A percentile compares a stretch with the other conserved stretches of the same genome.
phyloP scores from a whole-genome alignment of 345 rosid species.

The Eutrema heterophyllum region DNA sequence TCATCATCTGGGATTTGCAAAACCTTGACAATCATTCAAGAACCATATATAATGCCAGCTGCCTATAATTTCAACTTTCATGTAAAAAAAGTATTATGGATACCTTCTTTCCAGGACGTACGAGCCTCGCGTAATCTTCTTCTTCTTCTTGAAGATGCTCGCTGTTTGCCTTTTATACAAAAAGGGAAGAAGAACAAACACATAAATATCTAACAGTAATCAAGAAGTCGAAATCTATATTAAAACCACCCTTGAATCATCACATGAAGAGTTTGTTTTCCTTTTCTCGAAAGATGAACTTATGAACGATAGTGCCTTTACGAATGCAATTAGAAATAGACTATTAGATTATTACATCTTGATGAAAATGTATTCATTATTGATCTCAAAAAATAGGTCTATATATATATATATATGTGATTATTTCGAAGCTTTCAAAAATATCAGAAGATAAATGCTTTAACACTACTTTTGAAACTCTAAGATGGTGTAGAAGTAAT shows the following conservation, averaged over 20 bases:
- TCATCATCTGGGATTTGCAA: slow-evolving; percentile 56
- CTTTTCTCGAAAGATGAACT: background rate
- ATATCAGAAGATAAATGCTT: background rate
- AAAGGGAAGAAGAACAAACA: background rate
- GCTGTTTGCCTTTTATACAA: slow-evolving; percentile 63
- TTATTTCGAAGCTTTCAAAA: background rate
- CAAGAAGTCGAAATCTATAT: background rate
- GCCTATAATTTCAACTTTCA: background rate
- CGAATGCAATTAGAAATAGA: background rate
- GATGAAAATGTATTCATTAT: slow-evolving; percentile 2
- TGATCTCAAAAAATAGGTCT: background rate
- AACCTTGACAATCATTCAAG: background rate
- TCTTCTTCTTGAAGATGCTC: slow-evolving; percentile 88
- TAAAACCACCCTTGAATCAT: too few species aligned
- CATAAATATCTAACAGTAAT: background rate
- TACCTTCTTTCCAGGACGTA: slow-evolving; percentile 96
- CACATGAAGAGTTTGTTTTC: background rate
- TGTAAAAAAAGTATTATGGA: background rate
- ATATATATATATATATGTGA: background rate
- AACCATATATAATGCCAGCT: slow-evolving; percentile 34
- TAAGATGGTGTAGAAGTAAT: slow-evolving; percentile 61
- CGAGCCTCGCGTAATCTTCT: slow-evolving; percentile 90
- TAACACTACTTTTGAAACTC: slow-evolving; percentile 63
- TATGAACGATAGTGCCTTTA: background rate
- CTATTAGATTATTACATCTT: background rate